A percentile compares a stretch with the other conserved stretches of the same genome.
phyloP scores from a whole-genome alignment of 257 asterid species.

The Gardenia jasminoides region DNA sequence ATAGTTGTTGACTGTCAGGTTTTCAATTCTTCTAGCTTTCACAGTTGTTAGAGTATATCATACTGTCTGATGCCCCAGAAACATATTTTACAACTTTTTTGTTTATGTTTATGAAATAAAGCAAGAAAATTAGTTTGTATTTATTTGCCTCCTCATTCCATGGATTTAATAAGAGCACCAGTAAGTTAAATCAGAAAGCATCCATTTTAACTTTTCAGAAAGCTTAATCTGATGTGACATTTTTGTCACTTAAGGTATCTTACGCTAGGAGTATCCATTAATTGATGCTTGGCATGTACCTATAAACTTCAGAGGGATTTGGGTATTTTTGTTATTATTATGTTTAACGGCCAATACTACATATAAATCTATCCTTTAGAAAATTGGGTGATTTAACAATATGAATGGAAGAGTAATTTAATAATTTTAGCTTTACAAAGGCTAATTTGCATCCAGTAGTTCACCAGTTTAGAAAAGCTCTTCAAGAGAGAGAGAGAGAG shows the following conservation, averaged over 20 bases:
- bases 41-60: neutral
- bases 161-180: neutral
- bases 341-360: neutral
- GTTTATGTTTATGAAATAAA: neutral
- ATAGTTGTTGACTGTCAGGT: neutral
- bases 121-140: neutral
- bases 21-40: neutral
- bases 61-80: neutral
- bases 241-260: neutral
- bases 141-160: neutral
- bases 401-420: neutral
- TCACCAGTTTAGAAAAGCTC: neutral
- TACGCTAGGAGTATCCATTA: neutral
- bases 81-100: neutral
- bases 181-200: neutral
- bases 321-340: neutral
- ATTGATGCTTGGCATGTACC: neutral
- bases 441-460: neutral
- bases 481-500: neutral
- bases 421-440: neutral
- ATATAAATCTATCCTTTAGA: neutral
- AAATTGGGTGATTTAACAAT: neutral
- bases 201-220: neutral
- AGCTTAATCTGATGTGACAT: neutral
- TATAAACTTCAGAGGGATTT: neutral